Evolutionary conservation across 768 basidiomycete genomes (phyloP).

Genomic region (Exidia glandulosa): DNA sequence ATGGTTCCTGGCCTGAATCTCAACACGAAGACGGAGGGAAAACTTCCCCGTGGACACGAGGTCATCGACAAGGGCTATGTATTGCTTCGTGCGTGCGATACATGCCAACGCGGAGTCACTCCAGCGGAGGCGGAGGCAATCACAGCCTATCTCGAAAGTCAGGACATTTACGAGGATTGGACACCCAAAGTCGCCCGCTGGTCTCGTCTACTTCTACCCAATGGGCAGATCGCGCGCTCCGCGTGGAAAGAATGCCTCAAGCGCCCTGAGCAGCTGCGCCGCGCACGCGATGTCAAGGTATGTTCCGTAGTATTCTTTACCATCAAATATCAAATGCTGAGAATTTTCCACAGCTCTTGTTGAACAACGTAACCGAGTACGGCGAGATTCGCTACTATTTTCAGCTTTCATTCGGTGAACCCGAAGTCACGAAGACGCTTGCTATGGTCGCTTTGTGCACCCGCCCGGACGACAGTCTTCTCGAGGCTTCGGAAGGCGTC

Average conservation of each 20-base stretch:
- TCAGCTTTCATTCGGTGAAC: neutral
- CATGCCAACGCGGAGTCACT: neutral
- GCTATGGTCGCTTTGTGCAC: neutral
- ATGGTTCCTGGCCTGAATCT: neutral
- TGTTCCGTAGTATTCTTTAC: neutral
- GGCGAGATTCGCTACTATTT: conserved; percentile 12
- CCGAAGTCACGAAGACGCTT: neutral
- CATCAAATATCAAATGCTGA: neutral
- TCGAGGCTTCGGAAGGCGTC: neutral
- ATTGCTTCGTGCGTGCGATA: neutral
- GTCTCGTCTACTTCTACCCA: neutral
- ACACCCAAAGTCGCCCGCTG: neutral
- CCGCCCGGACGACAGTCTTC: neutral
- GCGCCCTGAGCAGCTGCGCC: conserved; percentile 12
- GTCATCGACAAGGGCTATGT: neutral
- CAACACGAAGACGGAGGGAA: neutral
- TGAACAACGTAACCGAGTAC: neutral
- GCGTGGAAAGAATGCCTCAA: conserved; percentile 1
- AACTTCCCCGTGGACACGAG: neutral
- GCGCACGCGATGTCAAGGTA: conserved; percentile 25
- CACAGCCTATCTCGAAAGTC: neutral
- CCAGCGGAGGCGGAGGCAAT: neutral
- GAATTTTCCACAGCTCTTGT: neutral
- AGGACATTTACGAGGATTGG: too few species aligned
- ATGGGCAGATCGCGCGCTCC: neutral